Evolutionary conservation across 768 basidiomycete species (phyloP).

Genomic region (Leccinum subtestaceum): DNA sequence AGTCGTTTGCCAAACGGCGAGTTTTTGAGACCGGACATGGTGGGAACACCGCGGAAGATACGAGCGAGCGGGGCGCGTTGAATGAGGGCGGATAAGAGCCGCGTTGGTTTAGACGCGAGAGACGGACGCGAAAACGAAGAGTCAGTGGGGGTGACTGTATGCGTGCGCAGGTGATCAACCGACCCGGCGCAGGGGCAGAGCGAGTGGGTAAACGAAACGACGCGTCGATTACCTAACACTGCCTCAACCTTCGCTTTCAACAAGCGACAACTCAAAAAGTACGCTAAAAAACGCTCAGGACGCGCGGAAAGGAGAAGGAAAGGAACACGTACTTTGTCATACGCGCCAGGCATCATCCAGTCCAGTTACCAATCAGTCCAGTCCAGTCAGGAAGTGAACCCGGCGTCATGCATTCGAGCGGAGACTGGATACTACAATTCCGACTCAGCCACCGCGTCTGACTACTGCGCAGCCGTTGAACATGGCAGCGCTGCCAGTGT

Average conservation of each 20-base stretch:
- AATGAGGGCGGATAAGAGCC: slow-evolving; percentile 1
- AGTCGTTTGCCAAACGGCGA: slow-evolving; percentile 82
- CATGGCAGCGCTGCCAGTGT: too few species aligned
- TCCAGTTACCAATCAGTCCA: slow-evolving; percentile 14
- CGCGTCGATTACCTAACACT: slow-evolving; percentile 34
- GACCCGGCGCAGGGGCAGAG: slow-evolving; percentile 26
- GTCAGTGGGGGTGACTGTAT: background rate
- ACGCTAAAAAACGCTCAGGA: slow-evolving; percentile 4
- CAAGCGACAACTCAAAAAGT: slow-evolving; percentile 18
- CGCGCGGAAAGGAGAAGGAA: background rate
- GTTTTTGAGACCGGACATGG: slow-evolving; percentile 78
- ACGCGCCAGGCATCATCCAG: background rate
- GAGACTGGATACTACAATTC: slow-evolving; percentile 9
- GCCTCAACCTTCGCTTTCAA: slow-evolving; percentile 17
- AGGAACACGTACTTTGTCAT: background rate
- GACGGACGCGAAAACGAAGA: background rate
- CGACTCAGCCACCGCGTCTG: slow-evolving; percentile 3
- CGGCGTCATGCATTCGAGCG: slow-evolving; percentile 10
- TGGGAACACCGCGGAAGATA: background rate
- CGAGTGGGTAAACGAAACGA: slow-evolving; percentile 23
- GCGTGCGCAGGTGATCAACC: slow-evolving; percentile 6
- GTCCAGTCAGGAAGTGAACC: slow-evolving; percentile 1
- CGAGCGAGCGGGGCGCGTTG: background rate
- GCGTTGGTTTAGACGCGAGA: background rate
- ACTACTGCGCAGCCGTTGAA: too few species aligned